Evolutionary conservation across 306 rosid species (phyloP), one percentile per base, ranked within the genome.

Genomic region (Datisca glomerata): DNA sequence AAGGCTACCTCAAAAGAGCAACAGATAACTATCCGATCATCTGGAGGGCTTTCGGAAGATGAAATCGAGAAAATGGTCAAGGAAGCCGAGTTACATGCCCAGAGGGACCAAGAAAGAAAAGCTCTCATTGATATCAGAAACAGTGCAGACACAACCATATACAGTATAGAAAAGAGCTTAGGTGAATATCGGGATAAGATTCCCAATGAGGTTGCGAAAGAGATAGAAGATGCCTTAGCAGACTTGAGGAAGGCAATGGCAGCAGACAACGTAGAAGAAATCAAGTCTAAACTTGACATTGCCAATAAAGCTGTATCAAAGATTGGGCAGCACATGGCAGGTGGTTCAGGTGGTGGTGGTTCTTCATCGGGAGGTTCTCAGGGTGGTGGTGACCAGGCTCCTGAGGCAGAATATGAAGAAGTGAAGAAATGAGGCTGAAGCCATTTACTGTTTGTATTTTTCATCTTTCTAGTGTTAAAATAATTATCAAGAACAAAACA

Each of bases 31-130:
- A 83, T 83, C 24, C 69, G 76, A 3, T 83, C 94, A 1, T 79
- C 91, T 12, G 86, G 94, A 14, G 94, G 94, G 5, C 91, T 83
- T 2, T 61, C 86, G 0, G 78, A 79, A 0, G 86, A 75, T 44
- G 94, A 83, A 47, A 83, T 83, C 23, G 86, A 83, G 21, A 73
- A 74, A 54, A 83, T 83, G 92, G 92, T 83, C 3, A 75, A 42
- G 57, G 94, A 83, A 73, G 94, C 91, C 0, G 94, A 83, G 70
- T 43, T 83, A 61, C 94, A 83, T 55, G 77, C 92, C 12, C 85
- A 72, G 57, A 79, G 43, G 39, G 94, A 83, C 65, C 86, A 79
- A 44, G 91, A 83, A 36, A 70, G 92, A 36, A 83, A 83, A 47
- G 59, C 72, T 18, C 66, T 83, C 16, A 79, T 83, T 48, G 94